These are phyloP conservation scores for Fusarium vanettenii DNA, from an alignment of 2,329 filamentous ascomycete genomes.

Conservation along the genomic window DNA sequence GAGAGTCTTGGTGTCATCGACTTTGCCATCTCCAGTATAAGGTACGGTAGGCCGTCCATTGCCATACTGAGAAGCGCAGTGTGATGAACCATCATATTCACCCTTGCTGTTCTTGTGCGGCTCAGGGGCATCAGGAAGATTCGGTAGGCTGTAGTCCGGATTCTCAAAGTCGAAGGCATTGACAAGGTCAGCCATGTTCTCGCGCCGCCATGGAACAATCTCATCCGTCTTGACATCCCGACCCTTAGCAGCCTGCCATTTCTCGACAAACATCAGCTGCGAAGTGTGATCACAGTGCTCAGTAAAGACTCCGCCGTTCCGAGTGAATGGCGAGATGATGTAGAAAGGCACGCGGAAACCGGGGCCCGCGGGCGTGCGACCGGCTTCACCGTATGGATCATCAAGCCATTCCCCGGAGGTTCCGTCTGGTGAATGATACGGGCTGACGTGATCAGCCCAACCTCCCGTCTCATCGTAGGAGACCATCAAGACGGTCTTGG, in stretches of 20 bases:
- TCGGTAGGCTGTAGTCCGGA: slow-evolving; percentile 61
- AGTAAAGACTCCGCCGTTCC: slow-evolving; percentile 51
- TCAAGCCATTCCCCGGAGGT: slow-evolving; percentile 62
- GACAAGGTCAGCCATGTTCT: slow-evolving; percentile 50
- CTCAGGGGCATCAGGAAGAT: slow-evolving; percentile 49
- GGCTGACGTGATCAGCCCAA: slow-evolving; percentile 66
- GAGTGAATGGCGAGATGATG: neutral
- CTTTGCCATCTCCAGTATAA: neutral
- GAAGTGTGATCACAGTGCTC: slow-evolving; percentile 67
- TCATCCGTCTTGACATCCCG: slow-evolving; percentile 51
- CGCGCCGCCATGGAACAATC: slow-evolving; percentile 47
- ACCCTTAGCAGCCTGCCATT: slow-evolving; percentile 54
- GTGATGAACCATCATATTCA: neutral
- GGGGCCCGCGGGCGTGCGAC: neutral
- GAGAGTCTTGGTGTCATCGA: neutral
- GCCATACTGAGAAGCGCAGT: neutral
- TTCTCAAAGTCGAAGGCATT: slow-evolving; percentile 58
- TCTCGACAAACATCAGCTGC: slow-evolving; percentile 65
- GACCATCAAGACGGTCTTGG: slow-evolving; percentile 60
- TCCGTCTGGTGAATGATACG: slow-evolving; percentile 59
- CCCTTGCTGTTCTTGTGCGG: neutral
- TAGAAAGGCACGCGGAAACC: neutral
- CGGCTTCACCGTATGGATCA: neutral
- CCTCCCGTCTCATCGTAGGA: slow-evolving; percentile 62
- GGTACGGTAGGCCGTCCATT: neutral